A percentile compares a stretch with the other conserved stretches of the same genome.
phyloP scores from a whole-genome alignment of 2,329 filamentous ascomycete genomes.

The Phaeosphaeriaceae sp. region DNA sequence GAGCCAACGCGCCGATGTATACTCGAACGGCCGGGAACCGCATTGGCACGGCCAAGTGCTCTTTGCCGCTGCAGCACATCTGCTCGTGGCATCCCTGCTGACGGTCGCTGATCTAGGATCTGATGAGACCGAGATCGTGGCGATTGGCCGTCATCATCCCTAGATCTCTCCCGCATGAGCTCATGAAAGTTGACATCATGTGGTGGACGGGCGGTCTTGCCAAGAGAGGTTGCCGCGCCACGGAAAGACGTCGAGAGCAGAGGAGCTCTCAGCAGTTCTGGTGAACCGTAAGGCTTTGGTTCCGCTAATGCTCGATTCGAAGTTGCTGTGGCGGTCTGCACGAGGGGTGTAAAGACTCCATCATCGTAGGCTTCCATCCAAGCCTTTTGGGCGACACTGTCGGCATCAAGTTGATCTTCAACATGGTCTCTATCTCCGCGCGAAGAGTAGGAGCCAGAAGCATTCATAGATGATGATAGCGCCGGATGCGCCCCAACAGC shows the following conservation, averaged over 20 bases:
- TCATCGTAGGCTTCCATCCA: conserved; percentile 52
- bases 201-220: conserved; percentile 30
- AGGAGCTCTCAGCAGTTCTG: conserved; percentile 27
- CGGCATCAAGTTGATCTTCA: conserved; percentile 26
- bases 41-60: conserved; percentile 14
- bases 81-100: conserved; percentile 30
- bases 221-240: conserved; percentile 29
- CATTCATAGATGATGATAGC: conserved; percentile 12
- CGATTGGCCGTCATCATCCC: conserved; percentile 27
- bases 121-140: conserved; percentile 24
- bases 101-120: conserved; percentile 13
- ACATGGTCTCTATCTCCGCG: conserved; percentile 26
- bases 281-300: conserved; percentile 13
- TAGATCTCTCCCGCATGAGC: conserved; percentile 27
- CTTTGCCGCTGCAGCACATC: conserved; percentile 42
- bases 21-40: conserved; percentile 16
- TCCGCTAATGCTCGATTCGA: conserved; percentile 11
- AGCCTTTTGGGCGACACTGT: conserved; percentile 23
- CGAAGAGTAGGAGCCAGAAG: conserved; percentile 30
- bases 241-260: conserved; percentile 40
- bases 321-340: conserved; percentile 13
- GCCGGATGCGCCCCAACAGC: conserved; percentile 1
- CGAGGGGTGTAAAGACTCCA: conserved; percentile 37
- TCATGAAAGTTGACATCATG: conserved; percentile 33
- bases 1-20: conserved; percentile 32